Evolutionary conservation across 768 basidiomycete species (phyloP), one percentile per base, ranked within the genome.

Genomic region (Rhodotorula graminis): DNA sequence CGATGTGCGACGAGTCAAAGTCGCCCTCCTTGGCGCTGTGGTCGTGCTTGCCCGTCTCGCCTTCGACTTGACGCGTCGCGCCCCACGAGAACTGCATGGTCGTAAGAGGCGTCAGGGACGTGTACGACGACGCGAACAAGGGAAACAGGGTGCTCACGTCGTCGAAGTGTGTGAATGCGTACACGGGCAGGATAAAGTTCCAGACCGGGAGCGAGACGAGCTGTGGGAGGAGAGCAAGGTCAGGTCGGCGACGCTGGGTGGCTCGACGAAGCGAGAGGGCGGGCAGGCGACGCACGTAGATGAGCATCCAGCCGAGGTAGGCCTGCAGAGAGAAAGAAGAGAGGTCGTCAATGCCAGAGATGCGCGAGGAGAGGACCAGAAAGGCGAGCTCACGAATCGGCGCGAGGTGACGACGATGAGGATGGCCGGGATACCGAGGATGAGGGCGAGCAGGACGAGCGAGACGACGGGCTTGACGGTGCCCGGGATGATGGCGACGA

Each of bases 21-120:
- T 91, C 91, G 80, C 96, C 96, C 73, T 95, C 92, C 83, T 98
- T 99, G 80, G 93, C 94, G 19, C 90, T 91, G 77, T 92, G 90
- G 68, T 85, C 81, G 31, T 68, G 85, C 1, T 61, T 69, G 56
- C 85, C 87, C 77, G 86, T 87, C 78, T 89, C 90, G 16, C 93
- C 93, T 44, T 86, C 84, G 64, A 86, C 82, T 82, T 87, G 88
- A 72, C 96, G 86, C 49, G 96, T 98, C 82, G 93, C 89, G 82
- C 96, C 96, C 92, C 93, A 93, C 33, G 90, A 92, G 83, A 92
- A 61, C 49, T 63, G 49, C 8, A 25, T 11, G 21, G 19, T 18
- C 11, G 50, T 21, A 2, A 23, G 49, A 55, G 11, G 46, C 50
- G 31, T 52, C 23, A 25, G 23, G 6, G 14, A 2, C 18, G 5